These are phyloP conservation scores for Talaromyces sp. DNA, from an alignment of 2,329 filamentous ascomycete species.

Conservation along the genomic window DNA sequence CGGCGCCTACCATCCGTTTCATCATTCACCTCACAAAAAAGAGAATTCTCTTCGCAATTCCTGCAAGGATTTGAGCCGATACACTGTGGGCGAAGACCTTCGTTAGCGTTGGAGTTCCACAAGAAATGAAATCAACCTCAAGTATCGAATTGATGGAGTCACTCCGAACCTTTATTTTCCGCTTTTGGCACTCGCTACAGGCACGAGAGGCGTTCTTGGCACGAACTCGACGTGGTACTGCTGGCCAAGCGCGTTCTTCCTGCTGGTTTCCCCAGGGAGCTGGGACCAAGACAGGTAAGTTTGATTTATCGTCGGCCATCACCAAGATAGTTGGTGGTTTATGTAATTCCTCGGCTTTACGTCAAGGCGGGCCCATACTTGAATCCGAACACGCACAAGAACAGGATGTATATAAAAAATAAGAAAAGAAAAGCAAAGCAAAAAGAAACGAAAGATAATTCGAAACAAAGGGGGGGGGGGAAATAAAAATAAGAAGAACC, in stretches of 20 bases:
- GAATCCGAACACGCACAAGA: neutral
- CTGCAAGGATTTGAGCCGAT: conserved; percentile 9
- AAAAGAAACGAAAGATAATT: neutral
- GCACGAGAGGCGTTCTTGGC: conserved; percentile 11
- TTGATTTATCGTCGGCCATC: conserved; percentile 8
- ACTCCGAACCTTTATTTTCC: conserved; percentile 11
- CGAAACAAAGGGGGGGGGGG: neutral
- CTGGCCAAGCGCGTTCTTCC: conserved; percentile 4
- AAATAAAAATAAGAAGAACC: neutral
- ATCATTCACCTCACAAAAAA: conserved; percentile 11
- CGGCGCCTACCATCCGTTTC: conserved; percentile 10
- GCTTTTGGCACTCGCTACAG: conserved; percentile 12
- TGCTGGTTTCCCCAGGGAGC: neutral
- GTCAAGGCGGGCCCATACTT: neutral
- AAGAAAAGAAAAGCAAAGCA: neutral
- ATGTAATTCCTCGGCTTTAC: neutral
- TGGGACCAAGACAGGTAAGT: conserved; percentile 7
- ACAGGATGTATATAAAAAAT: neutral
- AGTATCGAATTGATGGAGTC: neutral
- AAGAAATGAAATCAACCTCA: neutral
- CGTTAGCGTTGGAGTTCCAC: neutral
- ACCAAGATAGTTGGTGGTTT: neutral
- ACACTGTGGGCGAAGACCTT: neutral
- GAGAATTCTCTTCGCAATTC: conserved; percentile 10
- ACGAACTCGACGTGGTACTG: conserved; percentile 5